phyloP scores from a whole-genome alignment of 169 alveolate genomes.

The Plasmodium knowlesi region DNA sequence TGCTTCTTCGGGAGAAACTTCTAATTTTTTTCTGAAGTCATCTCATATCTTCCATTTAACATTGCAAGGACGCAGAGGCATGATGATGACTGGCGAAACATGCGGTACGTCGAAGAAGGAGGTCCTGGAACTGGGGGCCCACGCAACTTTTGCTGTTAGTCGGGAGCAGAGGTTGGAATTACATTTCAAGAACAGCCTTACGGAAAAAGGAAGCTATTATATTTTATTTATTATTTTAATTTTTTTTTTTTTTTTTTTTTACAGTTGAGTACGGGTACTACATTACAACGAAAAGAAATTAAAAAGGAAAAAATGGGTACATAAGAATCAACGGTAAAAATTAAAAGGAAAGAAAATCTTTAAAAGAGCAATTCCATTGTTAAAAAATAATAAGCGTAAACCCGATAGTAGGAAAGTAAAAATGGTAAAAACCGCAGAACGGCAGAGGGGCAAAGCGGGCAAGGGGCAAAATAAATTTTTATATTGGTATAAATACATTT shows the following conservation, averaged over 20 bases:
- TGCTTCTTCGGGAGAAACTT: neutral
- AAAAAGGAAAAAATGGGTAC: neutral
- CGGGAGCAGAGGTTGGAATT: neutral
- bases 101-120: neutral
- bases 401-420: neutral
- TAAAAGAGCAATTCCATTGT: neutral
- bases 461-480: neutral
- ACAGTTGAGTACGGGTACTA: neutral
- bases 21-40: neutral
- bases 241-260: neutral
- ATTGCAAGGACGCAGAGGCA: neutral
- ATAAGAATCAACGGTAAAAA: neutral
- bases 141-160: neutral
- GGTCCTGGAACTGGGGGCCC: neutral
- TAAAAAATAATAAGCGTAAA: neutral
- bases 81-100: neutral
- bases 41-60: neutral
- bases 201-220: neutral
- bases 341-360: neutral
- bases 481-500: neutral
- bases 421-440: neutral
- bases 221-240: neutral
- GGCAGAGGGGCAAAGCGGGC: neutral
- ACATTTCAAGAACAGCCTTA: neutral
- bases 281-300: neutral